These are phyloP conservation scores for Trichopus zeylanicus DNA, from an alignment of 116 monocot species.

Conservation along the genomic window DNA sequence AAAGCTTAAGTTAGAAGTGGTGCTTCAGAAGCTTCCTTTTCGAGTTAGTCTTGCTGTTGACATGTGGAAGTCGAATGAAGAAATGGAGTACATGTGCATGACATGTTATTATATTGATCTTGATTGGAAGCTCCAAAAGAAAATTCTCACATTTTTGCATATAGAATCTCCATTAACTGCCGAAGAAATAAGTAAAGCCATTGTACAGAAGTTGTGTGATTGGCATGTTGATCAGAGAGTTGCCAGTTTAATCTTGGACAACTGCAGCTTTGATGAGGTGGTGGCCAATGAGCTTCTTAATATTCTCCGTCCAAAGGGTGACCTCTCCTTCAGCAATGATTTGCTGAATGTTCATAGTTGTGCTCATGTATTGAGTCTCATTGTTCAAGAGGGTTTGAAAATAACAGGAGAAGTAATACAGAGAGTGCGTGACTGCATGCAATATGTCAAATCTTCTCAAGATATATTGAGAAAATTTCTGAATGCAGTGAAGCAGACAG, in stretches of 20 bases:
- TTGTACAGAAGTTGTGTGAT: constrained; percentile 40
- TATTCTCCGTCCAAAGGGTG: constrained; percentile 23
- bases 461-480: constrained; percentile 37
- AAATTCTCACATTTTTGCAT: constrained; percentile 41
- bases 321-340: constrained; percentile 35
- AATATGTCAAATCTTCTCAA: constrained; percentile 45
- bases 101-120: constrained; percentile 59
- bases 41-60: constrained; percentile 53
- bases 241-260: constrained; percentile 36
- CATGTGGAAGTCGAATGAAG: constrained; percentile 32
- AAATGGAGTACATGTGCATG: constrained; percentile 45
- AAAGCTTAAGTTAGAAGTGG: constrained; percentile 31
- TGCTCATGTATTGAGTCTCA: constrained; percentile 38
- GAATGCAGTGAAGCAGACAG: constrained; percentile 27
- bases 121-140: constrained; percentile 54
- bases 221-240: constrained; percentile 52
- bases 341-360: constrained; percentile 39
- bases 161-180: constrained; percentile 23
- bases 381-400: constrained; percentile 37
- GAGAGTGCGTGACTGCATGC: constrained; percentile 34
- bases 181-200: constrained; percentile 28
- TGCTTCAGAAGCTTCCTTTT: constrained; percentile 31
- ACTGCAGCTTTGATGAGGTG: constrained; percentile 22
- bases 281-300: constrained; percentile 32
- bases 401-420: constrained; percentile 18